Percentiles rank a stretch among this genome's conserved stretches.
Conservation (phyloP, 495 filamentous ascomycete species). For the Xylaria nigripes region DNA sequence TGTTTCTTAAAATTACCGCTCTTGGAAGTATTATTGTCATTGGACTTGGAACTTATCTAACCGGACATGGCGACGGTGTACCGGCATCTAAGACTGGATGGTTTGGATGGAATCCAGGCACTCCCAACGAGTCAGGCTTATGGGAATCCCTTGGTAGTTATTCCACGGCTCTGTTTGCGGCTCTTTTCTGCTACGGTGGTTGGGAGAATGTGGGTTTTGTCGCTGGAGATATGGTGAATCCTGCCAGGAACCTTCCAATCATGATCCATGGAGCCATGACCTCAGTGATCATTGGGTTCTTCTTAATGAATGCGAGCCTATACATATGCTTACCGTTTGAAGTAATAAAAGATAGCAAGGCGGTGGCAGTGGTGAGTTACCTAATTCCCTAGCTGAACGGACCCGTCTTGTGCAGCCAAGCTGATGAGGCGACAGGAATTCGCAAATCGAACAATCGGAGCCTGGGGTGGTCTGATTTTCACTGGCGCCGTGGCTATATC, state of each 20-base stretch:
- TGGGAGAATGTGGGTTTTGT: slow-evolving; percentile 29
- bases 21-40: slow-evolving; percentile 13
- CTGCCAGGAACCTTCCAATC: slow-evolving; percentile 18
- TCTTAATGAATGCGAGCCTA: slow-evolving; percentile 21
- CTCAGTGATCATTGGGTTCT: slow-evolving; percentile 27
- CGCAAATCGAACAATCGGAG: slow-evolving; percentile 10
- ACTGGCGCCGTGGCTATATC: slow-evolving; percentile 15
- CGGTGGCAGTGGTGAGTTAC: slow-evolving; percentile 22
- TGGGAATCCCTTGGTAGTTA: slow-evolving; percentile 14
- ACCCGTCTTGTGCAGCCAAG: background rate
- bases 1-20: slow-evolving; percentile 14
- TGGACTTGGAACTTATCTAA: slow-evolving; percentile 5
- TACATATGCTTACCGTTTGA: slow-evolving; percentile 21
- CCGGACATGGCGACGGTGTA: slow-evolving; percentile 10
- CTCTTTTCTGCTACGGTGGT: slow-evolving; percentile 21
- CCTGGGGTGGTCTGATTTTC: slow-evolving; percentile 14
- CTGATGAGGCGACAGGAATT: slow-evolving; percentile 15
- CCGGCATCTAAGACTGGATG: slow-evolving; percentile 8
- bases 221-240: slow-evolving; percentile 27
- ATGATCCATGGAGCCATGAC: slow-evolving; percentile 25
- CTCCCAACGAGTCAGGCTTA: slow-evolving; percentile 1
- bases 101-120: slow-evolving; percentile 3
- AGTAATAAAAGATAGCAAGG: slow-evolving; percentile 17
- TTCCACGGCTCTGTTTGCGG: slow-evolving; percentile 18
- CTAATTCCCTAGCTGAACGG: background rate